These are phyloP conservation scores for Rhodofomes roseus DNA, from an alignment of 1,284 basidiomycete species.

Conservation along the genomic window DNA sequence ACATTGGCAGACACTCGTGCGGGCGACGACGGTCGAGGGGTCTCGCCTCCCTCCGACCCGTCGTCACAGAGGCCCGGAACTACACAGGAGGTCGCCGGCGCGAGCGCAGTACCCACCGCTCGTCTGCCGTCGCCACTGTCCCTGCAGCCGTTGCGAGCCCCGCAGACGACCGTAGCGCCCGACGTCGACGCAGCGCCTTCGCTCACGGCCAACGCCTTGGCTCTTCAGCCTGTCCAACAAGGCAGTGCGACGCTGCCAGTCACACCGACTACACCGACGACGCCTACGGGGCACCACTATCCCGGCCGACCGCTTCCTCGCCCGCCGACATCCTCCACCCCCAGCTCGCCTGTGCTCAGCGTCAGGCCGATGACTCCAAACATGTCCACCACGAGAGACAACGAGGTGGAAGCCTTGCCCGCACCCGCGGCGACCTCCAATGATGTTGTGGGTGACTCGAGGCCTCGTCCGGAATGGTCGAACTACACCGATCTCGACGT, in stretches of 20 bases:
- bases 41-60: not conserved
- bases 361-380: not conserved
- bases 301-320: constrained; percentile 32
- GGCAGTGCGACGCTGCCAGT: constrained; percentile 2
- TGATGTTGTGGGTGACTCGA: constrained; percentile 10
- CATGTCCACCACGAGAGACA: too few relatives aligned
- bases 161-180: not conserved
- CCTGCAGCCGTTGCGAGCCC: not conserved
- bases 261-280: constrained; percentile 21
- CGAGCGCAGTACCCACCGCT: too few relatives aligned
- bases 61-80: not conserved
- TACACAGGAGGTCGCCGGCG: not conserved
- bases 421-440: not conserved
- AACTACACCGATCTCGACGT: constrained; percentile 63
- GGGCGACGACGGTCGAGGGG: not conserved
- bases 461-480: constrained; percentile 21
- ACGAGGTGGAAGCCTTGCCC: too few relatives aligned
- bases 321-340: constrained; percentile 13
- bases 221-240: not conserved
- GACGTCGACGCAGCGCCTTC: not conserved
- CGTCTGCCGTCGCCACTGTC: too few relatives aligned
- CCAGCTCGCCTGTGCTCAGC: constrained; percentile 4
- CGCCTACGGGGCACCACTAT: constrained; percentile 26
- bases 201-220: not conserved
- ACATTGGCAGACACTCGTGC: not conserved